Percentiles rank a stretch among this genome's conserved stretches.
Evolutionary conservation across 2,329 filamentous ascomycete genomes (phyloP).

Genomic region (Ambrosiella beaveri): DNA sequence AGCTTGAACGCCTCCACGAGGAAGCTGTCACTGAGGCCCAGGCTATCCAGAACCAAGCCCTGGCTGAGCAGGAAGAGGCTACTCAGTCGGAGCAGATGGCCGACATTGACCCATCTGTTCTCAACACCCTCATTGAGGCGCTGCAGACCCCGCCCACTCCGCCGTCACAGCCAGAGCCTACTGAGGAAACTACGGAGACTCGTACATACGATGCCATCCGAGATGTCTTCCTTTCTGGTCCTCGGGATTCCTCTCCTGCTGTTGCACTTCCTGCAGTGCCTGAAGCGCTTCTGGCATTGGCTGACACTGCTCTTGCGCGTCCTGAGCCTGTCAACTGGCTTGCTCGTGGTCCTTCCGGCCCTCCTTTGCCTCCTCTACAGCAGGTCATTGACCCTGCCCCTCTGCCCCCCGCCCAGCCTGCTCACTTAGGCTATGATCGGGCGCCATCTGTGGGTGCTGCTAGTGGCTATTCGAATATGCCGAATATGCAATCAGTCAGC

Average conservation of each 20-base stretch:
- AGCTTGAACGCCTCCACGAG: not conserved
- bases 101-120: not conserved
- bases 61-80: not conserved
- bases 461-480: not conserved
- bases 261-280: not conserved
- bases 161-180: constrained; percentile 6
- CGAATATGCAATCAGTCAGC: not conserved
- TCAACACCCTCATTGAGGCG: constrained; percentile 1
- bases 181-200: constrained; percentile 9
- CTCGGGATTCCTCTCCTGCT: not conserved
- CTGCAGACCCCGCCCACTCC: constrained; percentile 6
- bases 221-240: constrained; percentile 18
- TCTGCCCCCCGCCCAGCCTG: not conserved
- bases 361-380: not conserved
- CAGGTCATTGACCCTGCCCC: not conserved
- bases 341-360: not conserved
- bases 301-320: not conserved
- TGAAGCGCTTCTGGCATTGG: not conserved
- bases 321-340: not conserved
- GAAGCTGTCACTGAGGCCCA: not conserved
- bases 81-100: not conserved
- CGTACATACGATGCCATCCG: constrained; percentile 19
- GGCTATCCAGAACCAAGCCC: not conserved
- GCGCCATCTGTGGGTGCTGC: not conserved
- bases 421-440: not conserved